phyloP scores from a whole-genome alignment of 2,329 filamentous ascomycete genomes.

The Diplodia seriata region DNA sequence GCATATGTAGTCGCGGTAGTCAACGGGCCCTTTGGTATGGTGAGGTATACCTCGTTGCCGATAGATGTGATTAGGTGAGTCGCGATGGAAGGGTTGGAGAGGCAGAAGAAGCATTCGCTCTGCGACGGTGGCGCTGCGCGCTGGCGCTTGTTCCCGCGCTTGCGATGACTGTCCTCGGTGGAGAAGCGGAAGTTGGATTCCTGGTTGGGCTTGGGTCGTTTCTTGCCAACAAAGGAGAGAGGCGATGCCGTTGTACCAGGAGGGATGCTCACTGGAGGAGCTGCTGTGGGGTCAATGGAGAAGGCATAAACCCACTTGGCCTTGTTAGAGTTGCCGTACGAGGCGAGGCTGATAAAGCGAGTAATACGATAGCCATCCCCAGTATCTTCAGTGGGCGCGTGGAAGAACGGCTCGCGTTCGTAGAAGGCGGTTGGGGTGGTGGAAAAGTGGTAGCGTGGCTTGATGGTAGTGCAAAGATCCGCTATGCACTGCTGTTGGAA shows the following conservation, averaged over 20 bases:
- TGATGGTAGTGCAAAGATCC: conserved; percentile 77
- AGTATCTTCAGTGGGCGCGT: conserved; percentile 60
- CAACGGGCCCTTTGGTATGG: conserved; percentile 89
- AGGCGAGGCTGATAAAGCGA: conserved; percentile 87
- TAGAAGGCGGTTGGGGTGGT: conserved; percentile 75
- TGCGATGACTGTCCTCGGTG: conserved; percentile 45
- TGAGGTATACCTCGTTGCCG: conserved; percentile 85
- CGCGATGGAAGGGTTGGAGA: conserved; percentile 83
- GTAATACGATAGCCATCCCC: conserved; percentile 69
- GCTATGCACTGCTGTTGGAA: conserved; percentile 71
- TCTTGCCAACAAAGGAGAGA: conserved; percentile 64
- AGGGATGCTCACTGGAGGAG: conserved; percentile 67
- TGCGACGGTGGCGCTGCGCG: conserved; percentile 57
- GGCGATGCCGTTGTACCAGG: conserved; percentile 78
- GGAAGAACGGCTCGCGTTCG: conserved; percentile 92
- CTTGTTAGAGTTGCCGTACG: conserved; percentile 76
- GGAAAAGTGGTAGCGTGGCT: conserved; percentile 91
- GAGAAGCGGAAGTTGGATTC: conserved; percentile 46
- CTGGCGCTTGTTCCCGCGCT: conserved; percentile 50
- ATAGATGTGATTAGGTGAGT: conserved; percentile 91
- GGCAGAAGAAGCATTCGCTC: conserved; percentile 91
- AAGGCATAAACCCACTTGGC: conserved; percentile 80
- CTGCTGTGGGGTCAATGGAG: conserved; percentile 67
- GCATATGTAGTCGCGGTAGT: conserved; percentile 72
- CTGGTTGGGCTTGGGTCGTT: conserved; percentile 57